phyloP scores from a whole-genome alignment of 208 protist species.

The Leishmania turanica region DNA sequence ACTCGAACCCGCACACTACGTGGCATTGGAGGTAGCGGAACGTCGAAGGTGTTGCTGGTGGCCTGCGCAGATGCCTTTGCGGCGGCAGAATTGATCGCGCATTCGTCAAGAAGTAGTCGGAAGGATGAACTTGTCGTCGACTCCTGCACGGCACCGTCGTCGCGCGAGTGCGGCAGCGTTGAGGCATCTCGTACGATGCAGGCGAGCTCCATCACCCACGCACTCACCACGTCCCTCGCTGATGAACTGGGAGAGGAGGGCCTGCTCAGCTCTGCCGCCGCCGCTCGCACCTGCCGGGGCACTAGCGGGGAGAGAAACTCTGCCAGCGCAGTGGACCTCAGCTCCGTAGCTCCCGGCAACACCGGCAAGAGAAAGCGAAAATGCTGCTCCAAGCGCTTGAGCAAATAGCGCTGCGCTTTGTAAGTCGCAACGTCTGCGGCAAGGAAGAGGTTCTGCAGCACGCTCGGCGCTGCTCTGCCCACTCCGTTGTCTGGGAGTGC shows the following conservation, averaged over 20 bases:
- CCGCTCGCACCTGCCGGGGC: slow-evolving; percentile 17
- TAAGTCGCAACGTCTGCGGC: slow-evolving; percentile 19
- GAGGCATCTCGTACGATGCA: slow-evolving; percentile 42
- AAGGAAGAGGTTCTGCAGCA: slow-evolving; percentile 31
- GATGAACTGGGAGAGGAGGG: background rate
- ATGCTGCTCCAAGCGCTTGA: slow-evolving; percentile 43
- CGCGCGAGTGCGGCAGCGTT: background rate
- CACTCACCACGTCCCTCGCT: slow-evolving; percentile 13
- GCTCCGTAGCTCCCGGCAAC: slow-evolving; percentile 47
- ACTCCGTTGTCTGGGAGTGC: slow-evolving; percentile 35
- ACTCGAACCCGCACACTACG: slow-evolving; percentile 49
- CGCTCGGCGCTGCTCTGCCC: slow-evolving; percentile 19
- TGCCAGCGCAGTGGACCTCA: slow-evolving; percentile 35
- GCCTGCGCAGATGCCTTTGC: background rate
- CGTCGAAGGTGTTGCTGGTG: slow-evolving; percentile 31
- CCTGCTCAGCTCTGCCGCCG: background rate
- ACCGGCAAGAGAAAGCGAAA: slow-evolving; percentile 75
- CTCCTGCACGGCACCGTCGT: background rate
- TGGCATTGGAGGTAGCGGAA: slow-evolving; percentile 47
- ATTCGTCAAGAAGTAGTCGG: slow-evolving; percentile 3
- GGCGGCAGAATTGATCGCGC: background rate
- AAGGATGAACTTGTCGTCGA: background rate
- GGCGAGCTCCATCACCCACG: slow-evolving; percentile 46
- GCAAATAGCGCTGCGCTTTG: slow-evolving; percentile 37
- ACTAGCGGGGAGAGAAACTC: slow-evolving; percentile 37